Base-by-base conservation (phyloP, 306 rosid species). In the Castanopsis chinensis region DNA sequence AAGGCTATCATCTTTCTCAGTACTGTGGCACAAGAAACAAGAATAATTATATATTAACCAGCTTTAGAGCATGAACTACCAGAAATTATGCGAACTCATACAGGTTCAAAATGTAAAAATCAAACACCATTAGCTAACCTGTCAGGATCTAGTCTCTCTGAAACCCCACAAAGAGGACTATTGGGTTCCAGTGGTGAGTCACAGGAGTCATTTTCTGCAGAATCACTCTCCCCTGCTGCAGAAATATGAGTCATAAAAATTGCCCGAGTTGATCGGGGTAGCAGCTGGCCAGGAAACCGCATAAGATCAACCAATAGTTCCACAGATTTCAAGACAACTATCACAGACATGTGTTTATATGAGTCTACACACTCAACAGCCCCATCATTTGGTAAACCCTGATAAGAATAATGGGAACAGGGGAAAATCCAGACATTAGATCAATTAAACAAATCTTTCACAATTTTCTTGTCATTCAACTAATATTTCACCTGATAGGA, bases 121-220 rank as follows among this genome's bases (percentile, higher is more conserved):
- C n/a, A 58, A 72, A 57, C 33, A 52, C 60, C 67, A 63, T 73
- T 70, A 79, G 65, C 76, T 79, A 76, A 90, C 92, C 91, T 83
- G 79, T 84, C 94, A 59, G 80, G 86, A 78, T 90, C 98, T 70
- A 81, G 77, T 91, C 92, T 90, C 80, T 96, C 99, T 30, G 99
- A 83, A 59, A 91, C 84, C 73, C 98, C 98, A 89, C 86, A 96
- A 68, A 96, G 89, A 81, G 99, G 99, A 81, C 98, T 96, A 79
- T 96, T 96, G n/a, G 99, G 99, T 82, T 96, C 99, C 63, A 96
- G 80, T 8, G 99, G 98, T 6, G 99, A 96, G 86, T 96, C 99
- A 83, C 99, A 96, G n/a, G 99, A 96, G 75, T 96, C 99, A 68
- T 96, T 93, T 87, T 96, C 99, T 6, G 99, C 99, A 67, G 98